Conservation (phyloP, 1,284 basidiomycete genomes). For the Cronartium quercuum region DNA sequence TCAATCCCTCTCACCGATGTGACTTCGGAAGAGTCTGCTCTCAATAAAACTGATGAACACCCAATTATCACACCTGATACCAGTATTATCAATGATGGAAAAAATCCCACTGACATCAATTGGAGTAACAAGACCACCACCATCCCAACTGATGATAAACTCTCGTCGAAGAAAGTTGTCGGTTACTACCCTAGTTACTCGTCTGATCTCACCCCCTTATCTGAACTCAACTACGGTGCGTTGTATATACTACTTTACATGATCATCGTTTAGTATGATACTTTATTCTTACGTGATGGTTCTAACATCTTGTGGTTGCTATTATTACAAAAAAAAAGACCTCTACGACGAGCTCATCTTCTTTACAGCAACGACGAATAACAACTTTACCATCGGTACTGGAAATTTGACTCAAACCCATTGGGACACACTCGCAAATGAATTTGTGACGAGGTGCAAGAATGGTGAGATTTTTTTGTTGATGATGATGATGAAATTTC, state of each 20-base stretch:
- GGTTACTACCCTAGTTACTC: constrained; percentile 31
- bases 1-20: neutral
- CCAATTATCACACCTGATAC: no score
- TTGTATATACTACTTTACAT: neutral
- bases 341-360: constrained; percentile 31
- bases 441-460: constrained; percentile 20
- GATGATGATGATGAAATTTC: neutral
- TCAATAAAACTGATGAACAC: no score
- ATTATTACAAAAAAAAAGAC: constrained; percentile 2
- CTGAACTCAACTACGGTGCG: constrained; percentile 31
- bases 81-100: no score
- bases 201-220: constrained; percentile 1
- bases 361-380: constrained; percentile 25
- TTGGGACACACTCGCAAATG: constrained; percentile 21
- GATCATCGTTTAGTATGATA: neutral
- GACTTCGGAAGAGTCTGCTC: no score
- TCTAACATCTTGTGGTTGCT: neutral
- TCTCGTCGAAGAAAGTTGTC: constrained; percentile 4
- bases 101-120: no score
- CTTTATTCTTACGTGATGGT: neutral
- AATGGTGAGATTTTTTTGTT: constrained; percentile 2
- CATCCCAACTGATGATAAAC: no score
- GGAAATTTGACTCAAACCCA: neutral
- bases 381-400: constrained; percentile 19
- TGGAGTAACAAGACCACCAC: no score